Base-by-base conservation (phyloP, 2,329 filamentous ascomycete species). In the Triangularia setosa region DNA sequence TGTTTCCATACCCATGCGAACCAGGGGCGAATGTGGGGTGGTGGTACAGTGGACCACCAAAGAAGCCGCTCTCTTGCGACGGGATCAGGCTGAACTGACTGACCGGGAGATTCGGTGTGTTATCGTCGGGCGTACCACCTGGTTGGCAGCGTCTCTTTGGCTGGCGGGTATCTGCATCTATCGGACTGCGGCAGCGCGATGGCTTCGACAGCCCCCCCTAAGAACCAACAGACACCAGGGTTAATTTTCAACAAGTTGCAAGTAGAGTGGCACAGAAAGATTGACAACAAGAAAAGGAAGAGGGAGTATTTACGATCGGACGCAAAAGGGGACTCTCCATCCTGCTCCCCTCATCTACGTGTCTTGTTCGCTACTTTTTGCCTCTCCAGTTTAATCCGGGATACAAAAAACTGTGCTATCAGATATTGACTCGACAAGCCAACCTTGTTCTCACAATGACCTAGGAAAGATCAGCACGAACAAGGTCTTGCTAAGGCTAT, bases 121-220 rank as follows among this genome's bases (percentile, higher is more conserved):
- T 48, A 3, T 48, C n/a, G n/a, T 48, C 18, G n/a, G 11, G 6
- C 8, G 11, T 48, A n/a, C n/a, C 40, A 48, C 5, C 8, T 48
- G 11, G 40, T 6, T 48, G 40, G 11, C 40, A 9, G 23, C 25
- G 44, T 28, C 54, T 62, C 62, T 62, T 60, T 44, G 59, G 12
- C 27, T 52, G 40, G 4, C 62, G 58, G 56, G 16, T 44, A 24
- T 55, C 55, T 64, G 59, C 61, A 64, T 64, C 12, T 24, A 27
- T 30, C 18, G 61, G 14, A 58, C 53, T 57, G 27, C 52, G n/a
- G 30, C 25, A 54, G 28, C 55, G 55, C 7, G 55, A 52, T 53
- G 27, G 48, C 30, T 54, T 62, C 55, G 33, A 23, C 28, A 40
- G 35, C 16, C n/a, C 18, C 23, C 48, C 28, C 62, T 64, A 48